Conservation (phyloP, 352 stramenopile genomes). For the Phytophthora podocarpi region DNA sequence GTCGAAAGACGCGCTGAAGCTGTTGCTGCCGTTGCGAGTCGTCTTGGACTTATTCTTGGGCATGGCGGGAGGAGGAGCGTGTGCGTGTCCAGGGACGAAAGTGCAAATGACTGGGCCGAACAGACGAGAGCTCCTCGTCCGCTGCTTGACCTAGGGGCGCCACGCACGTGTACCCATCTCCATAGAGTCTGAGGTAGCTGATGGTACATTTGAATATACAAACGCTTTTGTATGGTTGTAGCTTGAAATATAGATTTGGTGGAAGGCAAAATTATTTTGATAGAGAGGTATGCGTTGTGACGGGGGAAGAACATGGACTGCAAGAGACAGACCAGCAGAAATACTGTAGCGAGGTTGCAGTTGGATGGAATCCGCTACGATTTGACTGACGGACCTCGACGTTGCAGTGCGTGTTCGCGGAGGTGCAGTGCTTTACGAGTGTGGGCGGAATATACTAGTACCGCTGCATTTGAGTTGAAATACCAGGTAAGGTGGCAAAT, state of each 20-base stretch:
- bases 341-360: constrained; percentile 16
- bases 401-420: not conserved
- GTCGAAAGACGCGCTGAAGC: constrained; percentile 33
- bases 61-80: constrained; percentile 6
- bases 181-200: no score
- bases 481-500: not conserved
- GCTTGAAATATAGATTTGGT: not conserved
- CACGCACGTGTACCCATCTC: constrained; percentile 18
- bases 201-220: constrained; percentile 4
- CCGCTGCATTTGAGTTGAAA: no score
- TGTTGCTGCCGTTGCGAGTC: constrained; percentile 25
- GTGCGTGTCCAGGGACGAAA: not conserved
- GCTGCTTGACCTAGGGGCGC: not conserved
- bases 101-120: constrained; percentile 12
- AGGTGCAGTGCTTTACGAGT: not conserved
- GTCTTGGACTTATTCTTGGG: constrained; percentile 32
- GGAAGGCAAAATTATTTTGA: not conserved
- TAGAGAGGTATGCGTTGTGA: not conserved
- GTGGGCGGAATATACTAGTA: no score
- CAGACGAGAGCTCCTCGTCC: not conserved
- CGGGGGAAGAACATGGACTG: not conserved
- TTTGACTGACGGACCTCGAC: not conserved
- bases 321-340: constrained; percentile 24
- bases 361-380: constrained; percentile 4
- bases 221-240: not conserved